phyloP scores from a whole-genome alignment of 768 basidiomycete genomes.

The Lactarius tabidus region DNA sequence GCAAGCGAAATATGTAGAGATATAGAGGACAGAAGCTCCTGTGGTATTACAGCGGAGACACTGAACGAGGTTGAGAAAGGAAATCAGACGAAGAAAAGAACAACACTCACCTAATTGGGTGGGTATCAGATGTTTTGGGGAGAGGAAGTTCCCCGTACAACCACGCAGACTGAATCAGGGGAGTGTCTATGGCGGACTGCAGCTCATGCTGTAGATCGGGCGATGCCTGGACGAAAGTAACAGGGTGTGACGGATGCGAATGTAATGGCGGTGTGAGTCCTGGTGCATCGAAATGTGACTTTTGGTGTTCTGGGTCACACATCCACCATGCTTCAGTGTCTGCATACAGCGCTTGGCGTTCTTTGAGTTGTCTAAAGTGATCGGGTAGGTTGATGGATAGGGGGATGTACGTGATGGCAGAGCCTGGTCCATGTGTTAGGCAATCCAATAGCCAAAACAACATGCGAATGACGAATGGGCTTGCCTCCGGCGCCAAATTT shows the following conservation, averaged over 20 bases:
- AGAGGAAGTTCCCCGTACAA: slow-evolving; percentile 16
- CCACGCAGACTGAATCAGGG: slow-evolving; percentile 22
- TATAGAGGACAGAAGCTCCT: slow-evolving; percentile 51
- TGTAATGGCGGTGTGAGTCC: background rate
- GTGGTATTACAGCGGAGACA: slow-evolving; percentile 61
- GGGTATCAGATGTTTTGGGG: slow-evolving; percentile 26
- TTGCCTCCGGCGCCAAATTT: slow-evolving; percentile 25
- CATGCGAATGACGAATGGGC: background rate
- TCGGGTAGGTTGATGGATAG: slow-evolving; percentile 26
- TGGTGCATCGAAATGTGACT: background rate
- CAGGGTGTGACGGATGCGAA: slow-evolving; percentile 8
- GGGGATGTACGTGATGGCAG: slow-evolving; percentile 23
- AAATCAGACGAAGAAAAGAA: background rate
- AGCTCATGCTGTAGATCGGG: slow-evolving; percentile 28
- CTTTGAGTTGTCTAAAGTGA: slow-evolving; percentile 23
- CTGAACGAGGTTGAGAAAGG: slow-evolving; percentile 37
- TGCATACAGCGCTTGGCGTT: slow-evolving; percentile 23
- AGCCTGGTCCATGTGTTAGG: slow-evolving; percentile 14
- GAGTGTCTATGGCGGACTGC: slow-evolving; percentile 29
- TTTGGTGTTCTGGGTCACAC: slow-evolving; percentile 11
- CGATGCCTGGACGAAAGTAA: slow-evolving; percentile 11
- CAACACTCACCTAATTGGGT: slow-evolving; percentile 23
- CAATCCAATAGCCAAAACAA: background rate
- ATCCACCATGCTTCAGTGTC: slow-evolving; percentile 26
- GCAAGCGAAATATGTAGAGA: slow-evolving; percentile 41